Evolutionary conservation across 306 rosid species (phyloP).

Genomic region (Coriaria nepalensis): DNA sequence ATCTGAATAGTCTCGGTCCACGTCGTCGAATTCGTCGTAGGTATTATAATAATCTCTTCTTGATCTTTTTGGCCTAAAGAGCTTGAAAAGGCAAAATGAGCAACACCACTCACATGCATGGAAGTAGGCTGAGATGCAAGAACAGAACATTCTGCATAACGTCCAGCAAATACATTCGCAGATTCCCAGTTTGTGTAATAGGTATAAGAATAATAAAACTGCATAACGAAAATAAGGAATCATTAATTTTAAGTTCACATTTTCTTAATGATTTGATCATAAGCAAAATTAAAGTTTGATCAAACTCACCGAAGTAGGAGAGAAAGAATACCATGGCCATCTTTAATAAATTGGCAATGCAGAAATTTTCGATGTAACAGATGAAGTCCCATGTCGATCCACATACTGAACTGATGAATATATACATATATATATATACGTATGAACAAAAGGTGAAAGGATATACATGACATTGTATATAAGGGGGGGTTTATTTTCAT

Average conservation of each 20-base stretch:
- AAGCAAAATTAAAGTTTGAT: neutral
- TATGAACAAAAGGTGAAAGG: too few relatives aligned
- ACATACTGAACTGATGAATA: slow-evolving; percentile 39
- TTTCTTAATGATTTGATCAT: neutral
- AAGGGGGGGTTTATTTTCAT: neutral
- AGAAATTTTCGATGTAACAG: slow-evolving; percentile 48
- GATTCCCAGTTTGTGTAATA: slow-evolving; percentile 39
- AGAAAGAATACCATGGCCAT: slow-evolving; percentile 39
- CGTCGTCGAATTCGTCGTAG: neutral
- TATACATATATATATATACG: slow-evolving; percentile 3
- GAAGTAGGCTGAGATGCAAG: slow-evolving; percentile 33
- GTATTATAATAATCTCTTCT: slow-evolving; percentile 3
- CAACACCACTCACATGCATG: slow-evolving; percentile 31
- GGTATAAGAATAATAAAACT: slow-evolving; percentile 44
- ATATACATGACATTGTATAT: too few relatives aligned
- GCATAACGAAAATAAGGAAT: slow-evolving; percentile 15
- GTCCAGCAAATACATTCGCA: slow-evolving; percentile 29
- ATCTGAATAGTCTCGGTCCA: too few relatives aligned
- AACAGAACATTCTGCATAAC: slow-evolving; percentile 33
- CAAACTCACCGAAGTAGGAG: slow-evolving; percentile 44
- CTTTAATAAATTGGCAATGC: slow-evolving; percentile 44
- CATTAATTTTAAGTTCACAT: slow-evolving; percentile 1
- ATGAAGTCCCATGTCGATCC: slow-evolving; percentile 64
- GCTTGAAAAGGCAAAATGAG: slow-evolving; percentile 35
- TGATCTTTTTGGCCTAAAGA: slow-evolving; percentile 22